These are phyloP conservation scores for Globisporangium rhizosaccharum DNA, from an alignment of 352 stramenopile genomes.

Conservation along the genomic window DNA sequence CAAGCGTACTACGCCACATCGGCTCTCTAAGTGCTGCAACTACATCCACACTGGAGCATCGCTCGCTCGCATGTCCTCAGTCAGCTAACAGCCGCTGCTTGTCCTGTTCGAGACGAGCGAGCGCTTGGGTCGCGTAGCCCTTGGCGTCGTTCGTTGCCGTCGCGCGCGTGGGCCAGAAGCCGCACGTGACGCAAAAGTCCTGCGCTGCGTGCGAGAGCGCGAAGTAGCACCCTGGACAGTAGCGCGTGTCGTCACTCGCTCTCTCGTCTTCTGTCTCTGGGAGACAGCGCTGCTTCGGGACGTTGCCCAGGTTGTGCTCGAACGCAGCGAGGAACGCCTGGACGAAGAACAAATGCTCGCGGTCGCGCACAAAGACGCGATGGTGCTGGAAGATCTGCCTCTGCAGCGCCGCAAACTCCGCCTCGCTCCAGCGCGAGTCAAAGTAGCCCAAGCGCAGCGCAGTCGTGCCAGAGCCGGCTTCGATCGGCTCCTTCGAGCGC, in stretches of 20 bases:
- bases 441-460: conserved; percentile 62
- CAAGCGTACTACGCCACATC: too few species aligned
- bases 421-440: conserved; percentile 28
- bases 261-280: background rate
- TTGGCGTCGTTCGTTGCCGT: conserved; percentile 50
- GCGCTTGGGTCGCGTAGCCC: conserved; percentile 40
- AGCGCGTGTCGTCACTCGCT: conserved; percentile 4
- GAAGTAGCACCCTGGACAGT: conserved; percentile 37
- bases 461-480: conserved; percentile 74
- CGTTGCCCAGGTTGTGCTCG: conserved; percentile 31
- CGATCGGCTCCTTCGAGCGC: conserved; percentile 86
- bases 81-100: conserved; percentile 17
- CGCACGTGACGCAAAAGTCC: conserved; percentile 59
- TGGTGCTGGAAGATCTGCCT: conserved; percentile 25
- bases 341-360: conserved; percentile 70
- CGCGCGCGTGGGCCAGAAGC: conserved; percentile 55
- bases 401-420: conserved; percentile 38
- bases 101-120: conserved; percentile 32
- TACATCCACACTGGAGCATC: too few species aligned
- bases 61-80: background rate
- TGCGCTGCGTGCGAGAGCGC: conserved; percentile 38
- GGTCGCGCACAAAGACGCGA: conserved; percentile 53
- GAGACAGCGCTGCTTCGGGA: conserved; percentile 24
- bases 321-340: conserved; percentile 56
- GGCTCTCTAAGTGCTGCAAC: too few species aligned